Conservation (phyloP, 2,329 filamentous ascomycete species). For the Graphilbum ipis-grandicollis region DNA sequence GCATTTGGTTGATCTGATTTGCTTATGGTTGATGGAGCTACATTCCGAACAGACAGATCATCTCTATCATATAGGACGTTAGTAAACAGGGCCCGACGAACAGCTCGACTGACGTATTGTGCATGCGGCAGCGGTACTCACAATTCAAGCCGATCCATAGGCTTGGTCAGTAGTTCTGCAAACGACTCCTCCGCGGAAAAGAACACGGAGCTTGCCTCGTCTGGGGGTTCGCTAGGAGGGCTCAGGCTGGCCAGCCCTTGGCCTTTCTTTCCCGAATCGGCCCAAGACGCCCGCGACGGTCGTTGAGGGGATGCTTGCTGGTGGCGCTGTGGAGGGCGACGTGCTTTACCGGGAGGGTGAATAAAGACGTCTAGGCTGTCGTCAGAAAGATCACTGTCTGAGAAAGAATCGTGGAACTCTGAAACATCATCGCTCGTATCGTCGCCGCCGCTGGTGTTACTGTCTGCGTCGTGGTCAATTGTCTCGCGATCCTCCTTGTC, state of each 20-base stretch:
- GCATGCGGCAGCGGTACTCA: neutral
- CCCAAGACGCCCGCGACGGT: too few relatives aligned
- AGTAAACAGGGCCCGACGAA: too few relatives aligned
- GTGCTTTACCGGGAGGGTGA: neutral
- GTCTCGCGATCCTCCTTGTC: neutral
- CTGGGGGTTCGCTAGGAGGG: neutral
- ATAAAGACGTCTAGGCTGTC: conserved; percentile 4
- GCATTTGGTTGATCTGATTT: neutral
- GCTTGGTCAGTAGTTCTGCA: neutral
- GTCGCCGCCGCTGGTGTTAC: neutral
- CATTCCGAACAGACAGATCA: too few relatives aligned
- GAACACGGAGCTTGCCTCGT: conserved; percentile 7
- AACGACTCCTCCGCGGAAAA: conserved; percentile 8
- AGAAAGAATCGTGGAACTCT: conserved; percentile 5
- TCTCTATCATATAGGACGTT: neutral
- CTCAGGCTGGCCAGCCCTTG: neutral
- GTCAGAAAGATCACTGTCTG: neutral
- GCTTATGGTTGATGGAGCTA: neutral
- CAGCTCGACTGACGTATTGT: too few relatives aligned
- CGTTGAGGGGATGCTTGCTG: neutral
- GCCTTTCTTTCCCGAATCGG: too few relatives aligned
- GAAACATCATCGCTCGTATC: conserved; percentile 1
- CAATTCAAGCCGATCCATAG: neutral
- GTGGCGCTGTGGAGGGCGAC: neutral
- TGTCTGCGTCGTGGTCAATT: neutral